phyloP scores from a whole-genome alignment of 2,329 filamentous ascomycete genomes.

The Diaporthe australafricana region DNA sequence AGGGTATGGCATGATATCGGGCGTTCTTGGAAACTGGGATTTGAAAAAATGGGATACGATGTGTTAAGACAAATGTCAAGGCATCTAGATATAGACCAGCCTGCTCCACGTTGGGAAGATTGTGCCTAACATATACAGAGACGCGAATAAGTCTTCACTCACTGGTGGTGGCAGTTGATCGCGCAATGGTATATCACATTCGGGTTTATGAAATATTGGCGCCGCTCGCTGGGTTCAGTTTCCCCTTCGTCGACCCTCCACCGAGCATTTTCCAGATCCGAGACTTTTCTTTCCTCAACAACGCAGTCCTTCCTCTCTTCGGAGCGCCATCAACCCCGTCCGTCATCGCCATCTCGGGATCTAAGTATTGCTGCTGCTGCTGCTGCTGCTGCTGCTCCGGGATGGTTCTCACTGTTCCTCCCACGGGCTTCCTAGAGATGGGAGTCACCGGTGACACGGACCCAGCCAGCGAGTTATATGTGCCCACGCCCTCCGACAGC shows the following conservation, averaged over 20 bases:
- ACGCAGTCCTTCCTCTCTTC: neutral
- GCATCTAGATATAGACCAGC: constrained; percentile 27
- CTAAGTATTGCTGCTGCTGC: neutral
- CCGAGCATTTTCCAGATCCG: constrained; percentile 22
- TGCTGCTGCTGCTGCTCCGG: constrained; percentile 18
- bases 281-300: constrained; percentile 8
- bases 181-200: constrained; percentile 8
- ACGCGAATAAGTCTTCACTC: neutral
- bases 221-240: neutral
- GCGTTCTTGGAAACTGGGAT: constrained; percentile 32
- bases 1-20: constrained; percentile 30
- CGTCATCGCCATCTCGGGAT: neutral
- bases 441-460: constrained; percentile 23
- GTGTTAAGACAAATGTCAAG: neutral
- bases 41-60: neutral
- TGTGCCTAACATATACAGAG: constrained; percentile 1
- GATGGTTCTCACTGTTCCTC: neutral
- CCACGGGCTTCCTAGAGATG: constrained; percentile 21
- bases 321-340: constrained; percentile 1
- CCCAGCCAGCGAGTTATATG: neutral
- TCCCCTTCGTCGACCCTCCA: constrained; percentile 1
- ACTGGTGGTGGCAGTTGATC: neutral
- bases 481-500: neutral
- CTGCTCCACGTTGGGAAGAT: neutral
- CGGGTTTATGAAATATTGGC: neutral